Evolutionary conservation across 2,329 filamentous ascomycete species (phyloP).

Genomic region (Exutisphaerella laricina): DNA sequence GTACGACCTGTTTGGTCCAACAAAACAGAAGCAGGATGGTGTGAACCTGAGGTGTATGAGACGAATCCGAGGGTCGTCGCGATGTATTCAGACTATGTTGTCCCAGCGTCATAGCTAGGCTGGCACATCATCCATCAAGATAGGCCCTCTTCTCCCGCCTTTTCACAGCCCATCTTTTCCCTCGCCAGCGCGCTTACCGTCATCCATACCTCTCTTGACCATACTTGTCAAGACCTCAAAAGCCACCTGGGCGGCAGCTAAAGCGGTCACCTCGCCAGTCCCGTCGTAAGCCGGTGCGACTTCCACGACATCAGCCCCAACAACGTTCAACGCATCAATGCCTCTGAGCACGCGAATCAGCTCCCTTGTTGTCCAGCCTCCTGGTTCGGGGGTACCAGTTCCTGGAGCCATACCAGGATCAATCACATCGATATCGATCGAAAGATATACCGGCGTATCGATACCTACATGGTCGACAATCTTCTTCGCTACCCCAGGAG

Average conservation of each 20-base stretch:
- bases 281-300: constrained; percentile 82
- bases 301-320: constrained; percentile 87
- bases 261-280: constrained; percentile 69
- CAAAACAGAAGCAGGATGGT: constrained; percentile 4
- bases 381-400: constrained; percentile 57
- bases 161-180: constrained; percentile 27
- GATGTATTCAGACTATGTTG: constrained; percentile 13
- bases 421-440: constrained; percentile 52
- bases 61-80: constrained; percentile 15
- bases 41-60: constrained; percentile 14
- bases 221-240: constrained; percentile 80
- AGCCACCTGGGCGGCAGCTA: constrained; percentile 79
- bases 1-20: constrained; percentile 11
- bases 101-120: constrained; percentile 6
- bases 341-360: constrained; percentile 77
- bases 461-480: constrained; percentile 69
- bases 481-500: constrained; percentile 60
- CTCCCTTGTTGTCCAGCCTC: constrained; percentile 84
- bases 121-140: constrained; percentile 1
- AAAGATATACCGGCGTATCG: constrained; percentile 64
- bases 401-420: constrained; percentile 49
- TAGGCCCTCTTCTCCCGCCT: neutral
- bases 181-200: constrained; percentile 21
- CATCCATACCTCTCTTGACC: constrained; percentile 53
- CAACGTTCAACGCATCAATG: constrained; percentile 71